phyloP scores from a whole-genome alignment of 1,139 yeast species.

The Magnusiomyces magnusii region DNA sequence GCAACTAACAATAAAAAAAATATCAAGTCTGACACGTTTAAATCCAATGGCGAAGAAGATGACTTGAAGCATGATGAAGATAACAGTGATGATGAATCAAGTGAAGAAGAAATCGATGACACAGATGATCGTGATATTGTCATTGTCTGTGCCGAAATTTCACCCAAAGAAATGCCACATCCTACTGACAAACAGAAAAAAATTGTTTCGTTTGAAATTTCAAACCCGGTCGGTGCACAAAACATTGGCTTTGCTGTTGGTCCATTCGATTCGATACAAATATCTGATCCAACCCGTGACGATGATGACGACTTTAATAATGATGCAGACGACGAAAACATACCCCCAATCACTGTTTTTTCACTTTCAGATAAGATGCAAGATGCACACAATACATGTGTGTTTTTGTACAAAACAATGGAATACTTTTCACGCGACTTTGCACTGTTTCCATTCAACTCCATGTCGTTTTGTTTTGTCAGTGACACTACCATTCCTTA shows the following conservation, averaged over 20 bases:
- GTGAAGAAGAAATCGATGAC: conserved; percentile 34
- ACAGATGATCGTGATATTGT: conserved; percentile 52
- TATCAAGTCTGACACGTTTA: conserved; percentile 30
- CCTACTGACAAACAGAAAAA: conserved; percentile 64
- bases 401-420: conserved; percentile 67
- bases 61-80: conserved; percentile 21
- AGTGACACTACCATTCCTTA: conserved; percentile 46
- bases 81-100: conserved; percentile 32
- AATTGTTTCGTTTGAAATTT: conserved; percentile 68
- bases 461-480: conserved; percentile 71
- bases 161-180: conserved; percentile 41
- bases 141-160: conserved; percentile 73
- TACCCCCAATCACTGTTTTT: conserved; percentile 44
- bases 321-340: conserved; percentile 32
- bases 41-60: conserved; percentile 17
- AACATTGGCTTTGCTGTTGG: conserved; percentile 98
- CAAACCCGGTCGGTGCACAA: conserved; percentile 86
- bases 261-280: conserved; percentile 57
- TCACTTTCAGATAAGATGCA: conserved; percentile 50
- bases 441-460: conserved; percentile 88
- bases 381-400: conserved; percentile 65
- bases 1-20: conserved; percentile 13
- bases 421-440: conserved; percentile 81
- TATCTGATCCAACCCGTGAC: conserved; percentile 36
- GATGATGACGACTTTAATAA: conserved; percentile 12